Conservation (phyloP, 192 early-diverging fungal species). For the Coemansia sp. region DNA sequence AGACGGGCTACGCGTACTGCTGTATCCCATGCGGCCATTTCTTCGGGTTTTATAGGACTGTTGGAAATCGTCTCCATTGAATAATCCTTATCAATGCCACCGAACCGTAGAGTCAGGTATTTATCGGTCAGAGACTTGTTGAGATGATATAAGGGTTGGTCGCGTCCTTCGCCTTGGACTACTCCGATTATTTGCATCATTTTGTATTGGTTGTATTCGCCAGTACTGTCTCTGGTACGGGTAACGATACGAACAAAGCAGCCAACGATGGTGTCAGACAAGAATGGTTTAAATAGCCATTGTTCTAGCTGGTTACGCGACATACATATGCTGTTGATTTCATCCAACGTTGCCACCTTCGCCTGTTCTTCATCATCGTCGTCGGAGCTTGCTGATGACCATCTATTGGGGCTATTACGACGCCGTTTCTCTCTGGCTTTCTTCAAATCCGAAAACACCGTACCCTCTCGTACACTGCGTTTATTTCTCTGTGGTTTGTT, state of each 20-base stretch:
- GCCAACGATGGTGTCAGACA: slow-evolving; percentile 66
- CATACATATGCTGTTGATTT: slow-evolving; percentile 63
- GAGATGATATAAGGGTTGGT: slow-evolving; percentile 63
- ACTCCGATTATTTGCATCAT: slow-evolving; percentile 66
- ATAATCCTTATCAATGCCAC: slow-evolving; percentile 66
- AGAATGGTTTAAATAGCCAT: slow-evolving; percentile 74
- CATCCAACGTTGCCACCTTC: slow-evolving; percentile 59
- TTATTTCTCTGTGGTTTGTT: not conserved
- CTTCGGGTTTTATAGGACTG: slow-evolving; percentile 61
- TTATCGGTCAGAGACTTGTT: slow-evolving; percentile 67
- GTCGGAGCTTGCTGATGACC: slow-evolving; percentile 22
- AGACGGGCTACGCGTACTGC: slow-evolving; percentile 57
- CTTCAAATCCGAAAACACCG: slow-evolving; percentile 58
- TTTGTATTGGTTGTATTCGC: slow-evolving; percentile 59
- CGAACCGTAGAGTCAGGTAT: slow-evolving; percentile 67
- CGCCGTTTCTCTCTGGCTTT: slow-evolving; percentile 56
- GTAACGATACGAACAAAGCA: slow-evolving; percentile 68
- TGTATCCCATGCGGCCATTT: slow-evolving; percentile 60
- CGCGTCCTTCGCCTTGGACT: slow-evolving; percentile 55
- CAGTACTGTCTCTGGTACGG: slow-evolving; percentile 51
- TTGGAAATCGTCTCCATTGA: slow-evolving; percentile 83
- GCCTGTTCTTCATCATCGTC: slow-evolving; percentile 44
- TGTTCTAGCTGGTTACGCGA: slow-evolving; percentile 68
- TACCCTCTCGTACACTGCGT: not conserved
- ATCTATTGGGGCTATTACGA: slow-evolving; percentile 21